A percentile compares a stretch with the other conserved stretches of the same genome.
Conservation (phyloP, 306 rosid genomes). For the Gillenia trifoliata region DNA sequence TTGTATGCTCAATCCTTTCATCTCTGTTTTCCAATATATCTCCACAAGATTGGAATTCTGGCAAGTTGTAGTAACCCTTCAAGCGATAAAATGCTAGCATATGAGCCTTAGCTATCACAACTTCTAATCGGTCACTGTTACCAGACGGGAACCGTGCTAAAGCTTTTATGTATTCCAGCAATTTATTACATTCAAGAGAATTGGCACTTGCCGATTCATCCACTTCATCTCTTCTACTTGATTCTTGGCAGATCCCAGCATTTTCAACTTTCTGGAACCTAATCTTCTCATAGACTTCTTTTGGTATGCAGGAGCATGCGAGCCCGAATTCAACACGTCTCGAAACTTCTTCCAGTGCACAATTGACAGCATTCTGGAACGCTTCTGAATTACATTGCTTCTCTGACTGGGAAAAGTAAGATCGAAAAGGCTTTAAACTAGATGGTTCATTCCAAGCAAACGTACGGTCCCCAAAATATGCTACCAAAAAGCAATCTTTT, state of each 20-base stretch:
- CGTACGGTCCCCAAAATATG: slow-evolving; percentile 92
- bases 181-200: slow-evolving; percentile 54
- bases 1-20: slow-evolving; percentile 23
- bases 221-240: slow-evolving; percentile 37
- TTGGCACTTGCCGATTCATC: slow-evolving; percentile 52
- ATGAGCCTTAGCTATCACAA: slow-evolving; percentile 80
- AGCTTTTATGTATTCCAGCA: slow-evolving; percentile 46
- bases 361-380: slow-evolving; percentile 69
- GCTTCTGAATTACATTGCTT: slow-evolving; percentile 73
- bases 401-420: slow-evolving; percentile 58
- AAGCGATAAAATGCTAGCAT: slow-evolving; percentile 63
- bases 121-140: slow-evolving; percentile 58
- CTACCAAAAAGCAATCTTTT: slow-evolving; percentile 80
- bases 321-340: slow-evolving; percentile 74
- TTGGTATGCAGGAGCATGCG: slow-evolving; percentile 71
- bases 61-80: slow-evolving; percentile 66
- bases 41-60: slow-evolving; percentile 68
- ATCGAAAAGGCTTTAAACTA: slow-evolving; percentile 62
- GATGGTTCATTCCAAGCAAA: slow-evolving; percentile 97
- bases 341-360: slow-evolving; percentile 81
- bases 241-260: slow-evolving; percentile 63
- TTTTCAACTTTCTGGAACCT: slow-evolving; percentile 66
- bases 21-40: slow-evolving; percentile 45
- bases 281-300: slow-evolving; percentile 47
- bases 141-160: slow-evolving; percentile 58